Base-by-base conservation (phyloP, 2,329 filamentous ascomycete genomes). In the Cladosporium austrohemisphaericum region DNA sequence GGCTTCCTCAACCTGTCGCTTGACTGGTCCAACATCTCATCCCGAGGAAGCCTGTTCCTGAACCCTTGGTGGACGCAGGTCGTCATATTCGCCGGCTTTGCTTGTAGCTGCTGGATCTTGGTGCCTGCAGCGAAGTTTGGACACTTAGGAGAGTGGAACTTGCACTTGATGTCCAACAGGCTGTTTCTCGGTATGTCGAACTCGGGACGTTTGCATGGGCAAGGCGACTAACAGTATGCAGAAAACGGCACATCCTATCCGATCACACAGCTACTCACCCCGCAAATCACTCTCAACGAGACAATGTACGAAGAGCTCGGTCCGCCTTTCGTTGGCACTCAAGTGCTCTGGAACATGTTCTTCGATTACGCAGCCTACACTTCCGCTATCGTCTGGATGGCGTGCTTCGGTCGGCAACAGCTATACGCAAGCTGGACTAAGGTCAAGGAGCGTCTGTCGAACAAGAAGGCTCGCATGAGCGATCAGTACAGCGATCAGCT, bases 21-120 rank as follows among this genome's bases (percentile, higher is more conserved):
- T 14, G 76, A 83, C 56, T 83, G 79, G 79, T 79, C 79, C 3
- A 82, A 78, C 53, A 75, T 83, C 44, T 73, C 74, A n/a, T 75
- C 73, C 20, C 70, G 70, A 35, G 71, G 68, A 9, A 79, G 71
- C 10, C 66, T 69, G 0, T 70, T 73, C 47, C 56, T 82, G 54
- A 66, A 80, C 3, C 80, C 76, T 0, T 83, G 76, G 70, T 82
- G 77, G 67, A 81, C 79, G 0, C 79, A 81, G 26, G 74, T 79
- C 14, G 68, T 81, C 22, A 77, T 71, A 1, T 65, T 77, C 54
- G 79, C 14, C 9, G 43, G 43, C 20, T 46, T 46, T 16, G 43
- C 43, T 18, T 46, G 31, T 23, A 36, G 74, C 57, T 77, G 75
- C 55, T 83, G 80, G 79, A 63, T 83, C 26, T 59, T 83, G 3